Conservation (phyloP, 2,329 filamentous ascomycete species). For the Calonectria pseudoturangicola region DNA sequence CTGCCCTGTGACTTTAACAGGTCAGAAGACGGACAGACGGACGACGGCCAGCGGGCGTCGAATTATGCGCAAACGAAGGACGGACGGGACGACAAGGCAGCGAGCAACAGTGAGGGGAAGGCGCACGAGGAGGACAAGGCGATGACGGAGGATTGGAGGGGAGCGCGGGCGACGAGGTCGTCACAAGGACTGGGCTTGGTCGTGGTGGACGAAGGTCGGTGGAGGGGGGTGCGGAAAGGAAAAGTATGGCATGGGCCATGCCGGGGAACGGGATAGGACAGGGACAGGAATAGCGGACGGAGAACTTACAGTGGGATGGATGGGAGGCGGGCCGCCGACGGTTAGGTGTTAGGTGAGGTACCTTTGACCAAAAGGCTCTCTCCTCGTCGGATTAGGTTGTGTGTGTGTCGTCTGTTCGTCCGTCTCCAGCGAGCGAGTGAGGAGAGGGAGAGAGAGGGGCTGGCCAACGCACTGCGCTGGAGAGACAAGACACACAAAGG, state of each 20-base stretch:
- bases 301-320: conserved; percentile 39
- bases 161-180: conserved; percentile 47
- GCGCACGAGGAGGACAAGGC: conserved; percentile 44
- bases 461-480: conserved; percentile 37
- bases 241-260: conserved; percentile 41
- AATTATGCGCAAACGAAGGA: conserved; percentile 36
- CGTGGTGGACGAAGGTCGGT: conserved; percentile 43
- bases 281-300: conserved; percentile 31
- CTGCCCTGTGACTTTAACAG: conserved; percentile 37
- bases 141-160: conserved; percentile 53
- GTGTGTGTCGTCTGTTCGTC: conserved; percentile 18
- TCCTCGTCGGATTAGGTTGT: conserved; percentile 23
- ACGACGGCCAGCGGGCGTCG: conserved; percentile 27
- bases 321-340: conserved; percentile 29
- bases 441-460: conserved; percentile 31
- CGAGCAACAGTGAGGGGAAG: conserved; percentile 40
- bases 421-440: conserved; percentile 24
- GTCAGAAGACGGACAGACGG: conserved; percentile 40
- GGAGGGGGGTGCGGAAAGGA: conserved; percentile 43
- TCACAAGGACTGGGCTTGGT: conserved; percentile 52
- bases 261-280: conserved; percentile 32
- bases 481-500: conserved; percentile 30
- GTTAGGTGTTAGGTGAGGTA: conserved; percentile 30
- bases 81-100: conserved; percentile 33
- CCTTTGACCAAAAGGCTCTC: conserved; percentile 18